phyloP scores from a whole-genome alignment of 495 filamentous ascomycete genomes.

The Halenospora varia region DNA sequence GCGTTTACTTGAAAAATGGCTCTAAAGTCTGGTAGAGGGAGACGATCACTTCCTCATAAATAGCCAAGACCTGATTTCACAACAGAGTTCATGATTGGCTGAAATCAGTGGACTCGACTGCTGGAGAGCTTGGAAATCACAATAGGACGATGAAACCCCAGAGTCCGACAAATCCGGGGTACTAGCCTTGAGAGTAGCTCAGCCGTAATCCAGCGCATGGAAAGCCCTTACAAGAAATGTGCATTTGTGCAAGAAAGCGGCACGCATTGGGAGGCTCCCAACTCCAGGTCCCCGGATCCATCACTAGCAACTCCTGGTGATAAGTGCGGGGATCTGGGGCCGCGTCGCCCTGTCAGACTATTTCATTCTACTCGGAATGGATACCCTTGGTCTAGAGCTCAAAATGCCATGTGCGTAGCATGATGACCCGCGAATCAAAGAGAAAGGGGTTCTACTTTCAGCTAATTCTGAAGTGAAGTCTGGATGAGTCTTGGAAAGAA shows the following conservation, averaged over 20 bases:
- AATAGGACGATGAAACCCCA: background rate
- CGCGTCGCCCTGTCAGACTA: background rate
- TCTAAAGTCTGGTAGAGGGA: too few species aligned
- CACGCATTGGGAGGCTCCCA: background rate
- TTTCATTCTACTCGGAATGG: too few species aligned
- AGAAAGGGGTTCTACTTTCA: too few species aligned
- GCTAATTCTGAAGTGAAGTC: too few species aligned
- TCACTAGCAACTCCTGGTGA: too few species aligned
- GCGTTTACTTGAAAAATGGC: too few species aligned
- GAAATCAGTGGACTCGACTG: background rate
- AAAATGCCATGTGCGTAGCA: too few species aligned
- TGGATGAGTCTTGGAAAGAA: too few species aligned
- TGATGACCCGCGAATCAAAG: too few species aligned
- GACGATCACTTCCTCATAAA: background rate
- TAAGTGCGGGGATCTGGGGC: background rate
- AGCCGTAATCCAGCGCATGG: background rate
- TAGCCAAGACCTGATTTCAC: background rate
- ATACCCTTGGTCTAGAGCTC: too few species aligned
- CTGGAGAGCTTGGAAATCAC: background rate
- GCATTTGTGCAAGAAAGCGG: background rate
- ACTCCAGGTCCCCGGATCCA: background rate
- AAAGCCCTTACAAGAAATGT: background rate
- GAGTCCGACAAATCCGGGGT: background rate
- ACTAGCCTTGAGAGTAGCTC: background rate
- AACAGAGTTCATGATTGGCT: background rate